Percentiles rank a stretch among this genome's conserved stretches.
Conservation (phyloP, 768 basidiomycete species). For the Cystofilobasidium ferigula region DNA sequence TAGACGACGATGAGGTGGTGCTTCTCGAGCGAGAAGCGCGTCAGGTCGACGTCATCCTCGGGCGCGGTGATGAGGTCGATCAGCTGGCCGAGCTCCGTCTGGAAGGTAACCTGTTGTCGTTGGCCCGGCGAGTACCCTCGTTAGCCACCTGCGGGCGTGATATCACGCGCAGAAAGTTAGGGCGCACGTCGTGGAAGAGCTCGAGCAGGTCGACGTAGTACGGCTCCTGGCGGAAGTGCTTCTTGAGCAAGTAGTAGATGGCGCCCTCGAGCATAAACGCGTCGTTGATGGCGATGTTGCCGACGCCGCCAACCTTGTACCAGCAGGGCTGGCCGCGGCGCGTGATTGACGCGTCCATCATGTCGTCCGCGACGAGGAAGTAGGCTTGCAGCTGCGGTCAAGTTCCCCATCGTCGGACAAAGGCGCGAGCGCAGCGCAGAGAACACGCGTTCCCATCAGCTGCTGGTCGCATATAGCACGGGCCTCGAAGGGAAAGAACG, state of each 20-base stretch:
- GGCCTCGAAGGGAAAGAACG: conserved; percentile 36
- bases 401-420: no score
- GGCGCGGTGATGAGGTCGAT: conserved; percentile 93
- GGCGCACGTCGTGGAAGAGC: conserved; percentile 68
- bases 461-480: neutral
- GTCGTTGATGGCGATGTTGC: conserved; percentile 88
- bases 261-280: conserved; percentile 89
- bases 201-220: conserved; percentile 87
- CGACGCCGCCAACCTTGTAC: conserved; percentile 60
- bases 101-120: conserved; percentile 50
- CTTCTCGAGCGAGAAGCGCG: conserved; percentile 74
- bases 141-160: no score
- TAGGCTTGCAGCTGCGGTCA: conserved; percentile 96
- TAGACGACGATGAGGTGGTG: conserved; percentile 87
- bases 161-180: neutral
- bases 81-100: conserved; percentile 92
- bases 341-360: conserved; percentile 92
- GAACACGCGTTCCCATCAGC: neutral
- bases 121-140: no score
- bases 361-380: conserved; percentile 93
- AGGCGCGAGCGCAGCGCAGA: neutral
- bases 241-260: conserved; percentile 81
- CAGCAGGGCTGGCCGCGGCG: conserved; percentile 91
- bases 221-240: conserved; percentile 63
- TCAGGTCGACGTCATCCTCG: conserved; percentile 74